Conservation (phyloP, 345 rosid species). For the Luvunga scandens region DNA sequence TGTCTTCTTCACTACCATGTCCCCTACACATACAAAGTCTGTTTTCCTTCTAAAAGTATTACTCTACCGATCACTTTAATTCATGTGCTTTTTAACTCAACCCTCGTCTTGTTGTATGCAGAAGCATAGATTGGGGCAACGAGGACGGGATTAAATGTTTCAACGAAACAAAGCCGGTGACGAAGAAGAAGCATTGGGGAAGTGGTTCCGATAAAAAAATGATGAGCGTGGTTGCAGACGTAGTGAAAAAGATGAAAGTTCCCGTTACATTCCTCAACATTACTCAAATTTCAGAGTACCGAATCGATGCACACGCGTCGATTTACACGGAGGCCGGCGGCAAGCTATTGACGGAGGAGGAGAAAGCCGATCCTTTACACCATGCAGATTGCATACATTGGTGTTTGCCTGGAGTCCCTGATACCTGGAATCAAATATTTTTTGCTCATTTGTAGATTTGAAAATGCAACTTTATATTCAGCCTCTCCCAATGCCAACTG, state of each 20-base stretch:
- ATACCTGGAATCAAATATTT: slow-evolving; percentile 81
- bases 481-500: background rate
- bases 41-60: background rate
- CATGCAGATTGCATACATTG: slow-evolving; percentile 97
- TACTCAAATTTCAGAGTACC: slow-evolving; percentile 81
- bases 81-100: background rate
- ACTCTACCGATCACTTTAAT: too few relatives aligned
- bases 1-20: slow-evolving; percentile 87
- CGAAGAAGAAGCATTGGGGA: slow-evolving; percentile 64
- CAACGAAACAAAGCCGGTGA: slow-evolving; percentile 78
- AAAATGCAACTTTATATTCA: background rate
- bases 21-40: slow-evolving; percentile 82
- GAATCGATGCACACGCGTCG: slow-evolving; percentile 80
- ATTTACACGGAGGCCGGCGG: slow-evolving; percentile 81
- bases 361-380: slow-evolving; percentile 59
- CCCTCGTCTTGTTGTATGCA: background rate
- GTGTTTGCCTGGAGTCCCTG: slow-evolving; percentile 93
- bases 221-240: slow-evolving; percentile 66
- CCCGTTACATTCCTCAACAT: slow-evolving; percentile 70
- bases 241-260: slow-evolving; percentile 58
- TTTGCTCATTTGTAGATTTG: slow-evolving; percentile 60
- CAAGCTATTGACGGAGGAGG: slow-evolving; percentile 52
- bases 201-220: slow-evolving; percentile 50
- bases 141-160: slow-evolving; percentile 68
- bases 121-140: slow-evolving; percentile 73